These are phyloP conservation scores for Fusarium staphyleae DNA, from an alignment of 2,329 filamentous ascomycete genomes.

Conservation along the genomic window DNA sequence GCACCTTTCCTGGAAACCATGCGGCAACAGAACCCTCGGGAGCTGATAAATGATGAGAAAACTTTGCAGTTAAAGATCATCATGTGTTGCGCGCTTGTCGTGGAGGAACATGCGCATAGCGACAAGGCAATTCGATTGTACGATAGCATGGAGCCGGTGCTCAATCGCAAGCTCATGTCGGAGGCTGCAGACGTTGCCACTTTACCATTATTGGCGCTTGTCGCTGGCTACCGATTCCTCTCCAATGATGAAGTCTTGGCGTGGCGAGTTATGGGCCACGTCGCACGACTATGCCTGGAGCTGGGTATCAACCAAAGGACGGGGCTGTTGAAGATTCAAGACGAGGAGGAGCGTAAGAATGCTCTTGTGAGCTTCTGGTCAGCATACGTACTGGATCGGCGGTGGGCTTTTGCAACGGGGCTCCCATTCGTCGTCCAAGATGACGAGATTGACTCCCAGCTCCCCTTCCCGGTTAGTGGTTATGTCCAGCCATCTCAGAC, in stretches of 20 bases:
- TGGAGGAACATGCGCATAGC: constrained; percentile 82
- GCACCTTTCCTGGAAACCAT: constrained; percentile 73
- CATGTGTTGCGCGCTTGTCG: constrained; percentile 76
- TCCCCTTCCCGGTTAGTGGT: constrained; percentile 77
- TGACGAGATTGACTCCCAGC: constrained; percentile 79
- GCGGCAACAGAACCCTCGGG: constrained; percentile 45
- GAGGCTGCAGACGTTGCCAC: constrained; percentile 57
- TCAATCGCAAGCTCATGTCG: constrained; percentile 70
- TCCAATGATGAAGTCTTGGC: constrained; percentile 84
- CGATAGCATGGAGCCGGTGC: constrained; percentile 73
- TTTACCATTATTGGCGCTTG: constrained; percentile 59
- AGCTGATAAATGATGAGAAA: constrained; percentile 56
- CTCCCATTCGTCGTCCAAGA: constrained; percentile 87
- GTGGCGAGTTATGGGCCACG: constrained; percentile 86
- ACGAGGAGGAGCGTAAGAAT: constrained; percentile 71
- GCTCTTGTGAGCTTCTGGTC: constrained; percentile 84
- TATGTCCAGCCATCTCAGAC: not conserved
- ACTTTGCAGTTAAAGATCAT: constrained; percentile 82
- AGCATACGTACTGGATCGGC: constrained; percentile 81
- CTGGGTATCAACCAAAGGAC: constrained; percentile 83
- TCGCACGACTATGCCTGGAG: constrained; percentile 79
- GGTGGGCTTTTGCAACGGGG: constrained; percentile 90
- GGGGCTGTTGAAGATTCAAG: constrained; percentile 72
- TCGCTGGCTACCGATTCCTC: constrained; percentile 78
- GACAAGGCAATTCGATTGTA: constrained; percentile 76